Base-by-base conservation (phyloP, 495 filamentous ascomycete species). In the Evernia prunastri region DNA sequence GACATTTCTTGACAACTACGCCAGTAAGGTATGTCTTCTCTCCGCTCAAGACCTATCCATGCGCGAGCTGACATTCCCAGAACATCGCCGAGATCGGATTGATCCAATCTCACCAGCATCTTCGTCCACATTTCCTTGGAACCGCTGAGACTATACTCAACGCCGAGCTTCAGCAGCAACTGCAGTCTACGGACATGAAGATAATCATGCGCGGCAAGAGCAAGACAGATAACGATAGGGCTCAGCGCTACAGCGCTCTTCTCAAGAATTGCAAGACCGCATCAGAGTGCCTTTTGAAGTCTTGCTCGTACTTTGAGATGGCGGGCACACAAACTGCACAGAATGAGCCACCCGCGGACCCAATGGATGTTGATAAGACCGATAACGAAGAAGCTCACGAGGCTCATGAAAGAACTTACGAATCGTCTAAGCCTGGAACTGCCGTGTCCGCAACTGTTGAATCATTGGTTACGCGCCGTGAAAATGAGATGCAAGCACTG, bases 1-100 rank as follows among this genome's bases (percentile, higher is more conserved):
- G 62, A 64, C 25, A 2, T 87, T 86, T 65, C 72, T 86, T 2
- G 62, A 84, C 60, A 70, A 71, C 1, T 86, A 84, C 68, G 79
- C 78, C 10, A 76, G 84, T 35, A 78, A 80, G 69, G 71, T 59
- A 42, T 20, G 57, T 23, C 4, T 7, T 27, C 13, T 40, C 27
- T 40, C 2, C 42, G 15, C 25, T 59, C 57, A 40, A 42, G 57
- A 29, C 69, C 42, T 57, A 61, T 42, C 20, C 49, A 17, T 4
- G 8, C 13, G 57, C 20, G 2, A 4, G 9, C 36, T 18, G 13
- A 59, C 13, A 15, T 3, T 23, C 4, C n/a, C 29, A 59, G 39
- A 59, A 59, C 42, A 12, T 29, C 12, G 37, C 58, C 37, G 58
- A 59, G 3, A 59, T 59, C 8, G 42, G 25, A 15, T 1, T 31